These are phyloP conservation scores for Hypoxylon trugodes DNA, from an alignment of 495 filamentous ascomycete genomes.

Conservation along the genomic window DNA sequence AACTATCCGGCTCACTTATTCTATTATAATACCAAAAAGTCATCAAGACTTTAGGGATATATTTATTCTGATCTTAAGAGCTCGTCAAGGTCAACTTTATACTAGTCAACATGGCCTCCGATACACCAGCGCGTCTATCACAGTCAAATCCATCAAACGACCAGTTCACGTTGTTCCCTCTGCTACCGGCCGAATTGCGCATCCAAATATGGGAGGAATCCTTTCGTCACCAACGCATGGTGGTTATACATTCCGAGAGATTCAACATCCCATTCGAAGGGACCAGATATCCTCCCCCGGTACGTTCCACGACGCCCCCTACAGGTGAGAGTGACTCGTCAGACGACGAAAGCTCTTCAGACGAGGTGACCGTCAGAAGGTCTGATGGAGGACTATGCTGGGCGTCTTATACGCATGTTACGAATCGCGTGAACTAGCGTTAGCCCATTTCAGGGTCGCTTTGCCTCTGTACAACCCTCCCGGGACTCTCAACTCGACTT, in stretches of 20 bases:
- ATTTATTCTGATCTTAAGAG: too few species aligned
- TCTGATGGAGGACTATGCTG: too few species aligned
- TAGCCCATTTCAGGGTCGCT: constrained; percentile 41
- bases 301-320: too few species aligned
- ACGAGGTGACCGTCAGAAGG: too few species aligned
- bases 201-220: constrained; percentile 47
- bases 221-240: constrained; percentile 42
- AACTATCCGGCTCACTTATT: too few species aligned
- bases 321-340: too few species aligned
- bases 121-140: neutral
- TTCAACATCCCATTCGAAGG: too few species aligned
- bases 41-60: too few species aligned
- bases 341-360: too few species aligned
- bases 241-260: constrained; percentile 46
- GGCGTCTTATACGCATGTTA: constrained; percentile 41
- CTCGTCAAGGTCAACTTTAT: too few species aligned
- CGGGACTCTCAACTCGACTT: neutral
- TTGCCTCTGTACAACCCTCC: constrained; percentile 41
- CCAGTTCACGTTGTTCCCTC: constrained; percentile 42
- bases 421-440: constrained; percentile 45
- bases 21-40: too few species aligned
- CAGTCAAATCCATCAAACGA: neutral
- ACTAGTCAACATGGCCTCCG: constrained; percentile 19
- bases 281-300: too few species aligned
- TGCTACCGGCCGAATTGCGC: constrained; percentile 49